Evolutionary conservation across 192 early-diverging fungal genomes (phyloP), one percentile per base, ranked within the genome.

Genomic region (Rhizoclosmatium globosum): DNA sequence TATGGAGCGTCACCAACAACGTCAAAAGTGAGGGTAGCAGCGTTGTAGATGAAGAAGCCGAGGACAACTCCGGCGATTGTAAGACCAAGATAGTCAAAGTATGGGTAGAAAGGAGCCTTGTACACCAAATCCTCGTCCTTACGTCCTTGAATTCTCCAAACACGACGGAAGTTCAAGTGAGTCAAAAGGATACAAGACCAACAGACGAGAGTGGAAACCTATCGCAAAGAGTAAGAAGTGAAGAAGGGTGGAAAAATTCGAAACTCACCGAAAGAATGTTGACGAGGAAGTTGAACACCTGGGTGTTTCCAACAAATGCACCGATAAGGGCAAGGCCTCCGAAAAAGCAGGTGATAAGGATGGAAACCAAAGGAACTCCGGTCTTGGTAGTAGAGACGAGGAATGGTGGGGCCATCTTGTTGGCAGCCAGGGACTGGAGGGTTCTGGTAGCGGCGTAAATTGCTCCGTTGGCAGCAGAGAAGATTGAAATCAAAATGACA

Each of bases 381-480:
- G 84, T 66, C 13, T 56, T 50, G 62, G 69, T 82, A 71, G 81
- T 79, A 9, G 79, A 79, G 13, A 65, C 75, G 66, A 95, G 87
- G 74, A 89, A 57, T 2, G 74, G 57, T 2, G 93, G 93, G 2
- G 92, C 94, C 66, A 91, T 85, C 61, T 91, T 88, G 68, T 93
- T 88, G 17, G 76, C 78, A 17, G 92, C 86, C 13, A 94, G 73
- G 79, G 87, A 85, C 76, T 86, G 88, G 17, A 95, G 70, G 6
- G 91, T 92, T 39, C 94, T 81, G 11, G 90, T 91, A 2, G 86
- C 88, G 13, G 92, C 92, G 82, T 92, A 95, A 45, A 95, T 82
- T 21, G 91, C 87, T 31, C 93, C 94, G 84, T 94, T 95, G 66
- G 89, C 87, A 31, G 94, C 93, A 0, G 92, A 93, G 41, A 93